Evolutionary conservation across 371 early-diverging fungal species (phyloP).

Genomic region (Rhizopus stolonifer): DNA sequence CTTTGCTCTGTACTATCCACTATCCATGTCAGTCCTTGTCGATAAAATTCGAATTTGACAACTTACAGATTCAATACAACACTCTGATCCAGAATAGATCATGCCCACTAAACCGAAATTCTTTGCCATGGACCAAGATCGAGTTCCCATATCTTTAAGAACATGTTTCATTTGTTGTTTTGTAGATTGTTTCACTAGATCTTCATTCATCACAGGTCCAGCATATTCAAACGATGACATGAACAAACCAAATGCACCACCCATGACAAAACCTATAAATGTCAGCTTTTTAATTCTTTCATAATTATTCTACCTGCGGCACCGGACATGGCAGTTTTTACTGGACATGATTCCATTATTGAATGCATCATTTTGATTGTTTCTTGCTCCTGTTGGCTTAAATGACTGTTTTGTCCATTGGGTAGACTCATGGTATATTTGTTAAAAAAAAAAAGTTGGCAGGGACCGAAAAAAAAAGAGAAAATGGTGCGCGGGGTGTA

Average conservation of each 20-base stretch:
- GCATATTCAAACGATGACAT: conserved; percentile 87
- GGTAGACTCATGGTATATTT: conserved; percentile 21
- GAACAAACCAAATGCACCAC: conserved; percentile 90
- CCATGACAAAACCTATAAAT: conserved; percentile 81
- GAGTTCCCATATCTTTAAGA: conserved; percentile 84
- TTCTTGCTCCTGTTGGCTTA: conserved; percentile 40
- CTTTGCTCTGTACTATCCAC: conserved; percentile 85
- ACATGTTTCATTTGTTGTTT: conserved; percentile 80
- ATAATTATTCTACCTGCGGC: conserved; percentile 58
- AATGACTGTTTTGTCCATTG: conserved; percentile 20
- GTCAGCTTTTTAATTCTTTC: background rate
- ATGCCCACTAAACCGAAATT: conserved; percentile 93
- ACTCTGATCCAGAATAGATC: conserved; percentile 90
- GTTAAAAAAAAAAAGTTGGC: background rate
- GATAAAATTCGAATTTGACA: background rate
- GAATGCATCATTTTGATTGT: conserved; percentile 47
- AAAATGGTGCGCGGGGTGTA: background rate
- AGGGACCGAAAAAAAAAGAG: background rate
- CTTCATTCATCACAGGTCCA: conserved; percentile 55
- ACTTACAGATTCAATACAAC: conserved; percentile 88
- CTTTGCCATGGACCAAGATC: conserved; percentile 83
- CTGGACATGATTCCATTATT: conserved; percentile 72
- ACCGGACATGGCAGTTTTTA: conserved; percentile 74
- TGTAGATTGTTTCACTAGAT: conserved; percentile 65
- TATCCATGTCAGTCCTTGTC: background rate